Evolutionary conservation across 2,329 filamentous ascomycete genomes (phyloP).

Genomic region (Onygenales sp.): DNA sequence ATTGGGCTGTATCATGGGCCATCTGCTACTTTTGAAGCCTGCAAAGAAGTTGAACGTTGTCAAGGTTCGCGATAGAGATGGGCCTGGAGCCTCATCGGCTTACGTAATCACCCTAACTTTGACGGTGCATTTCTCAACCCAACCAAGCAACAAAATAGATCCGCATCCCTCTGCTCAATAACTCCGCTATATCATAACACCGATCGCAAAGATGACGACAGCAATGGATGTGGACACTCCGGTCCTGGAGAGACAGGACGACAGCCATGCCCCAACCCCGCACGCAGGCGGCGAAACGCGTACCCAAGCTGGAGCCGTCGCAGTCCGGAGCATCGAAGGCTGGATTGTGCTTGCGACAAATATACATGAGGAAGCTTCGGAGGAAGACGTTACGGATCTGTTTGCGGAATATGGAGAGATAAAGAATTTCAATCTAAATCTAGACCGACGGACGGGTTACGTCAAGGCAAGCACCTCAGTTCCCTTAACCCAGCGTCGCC

Average conservation of each 20-base stretch:
- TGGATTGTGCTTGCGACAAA: conserved; percentile 64
- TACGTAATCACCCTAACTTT: not conserved
- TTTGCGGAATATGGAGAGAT: conserved; percentile 60
- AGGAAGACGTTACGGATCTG: conserved; percentile 56
- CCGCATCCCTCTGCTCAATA: no score
- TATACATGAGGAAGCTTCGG: conserved; percentile 58
- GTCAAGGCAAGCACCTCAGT: conserved; percentile 46
- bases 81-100: not conserved
- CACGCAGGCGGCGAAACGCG: conserved; percentile 29
- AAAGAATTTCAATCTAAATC: conserved; percentile 57
- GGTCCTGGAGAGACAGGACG: conserved; percentile 22
- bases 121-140: not conserved
- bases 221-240: conserved; percentile 39
- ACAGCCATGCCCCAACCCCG: conserved; percentile 19
- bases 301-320: conserved; percentile 39
- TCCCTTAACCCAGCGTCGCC: not conserved
- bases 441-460: conserved; percentile 57
- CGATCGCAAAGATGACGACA: conserved; percentile 24
- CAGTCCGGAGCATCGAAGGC: conserved; percentile 58
- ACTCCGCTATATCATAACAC: not conserved
- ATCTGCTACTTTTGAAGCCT: not conserved
- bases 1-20: no score
- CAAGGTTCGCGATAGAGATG: not conserved
- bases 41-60: not conserved
- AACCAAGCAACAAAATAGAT: not conserved